These are phyloP conservation scores for Nitzschia palea DNA, from an alignment of 108 stramenopile species.

Conservation along the genomic window DNA sequence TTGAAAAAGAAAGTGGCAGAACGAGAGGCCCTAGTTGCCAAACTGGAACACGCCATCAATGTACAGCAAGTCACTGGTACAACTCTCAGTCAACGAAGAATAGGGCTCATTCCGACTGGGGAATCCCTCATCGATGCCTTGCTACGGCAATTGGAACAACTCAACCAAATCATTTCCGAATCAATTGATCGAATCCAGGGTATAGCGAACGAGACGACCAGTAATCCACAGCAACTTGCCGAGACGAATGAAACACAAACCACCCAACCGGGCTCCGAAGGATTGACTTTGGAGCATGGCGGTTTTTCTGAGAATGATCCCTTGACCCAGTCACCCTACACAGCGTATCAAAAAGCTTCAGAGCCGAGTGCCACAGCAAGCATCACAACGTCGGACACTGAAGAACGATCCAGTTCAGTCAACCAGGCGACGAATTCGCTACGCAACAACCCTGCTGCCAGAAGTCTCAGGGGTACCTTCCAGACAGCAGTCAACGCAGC, in stretches of 20 bases:
- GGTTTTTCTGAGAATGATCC: too few relatives aligned
- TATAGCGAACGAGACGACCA: neutral
- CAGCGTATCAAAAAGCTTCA: too few relatives aligned
- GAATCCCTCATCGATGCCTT: conserved; percentile 16
- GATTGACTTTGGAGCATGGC: too few relatives aligned
- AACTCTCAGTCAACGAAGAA: conserved; percentile 6
- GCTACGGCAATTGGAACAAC: conserved; percentile 22
- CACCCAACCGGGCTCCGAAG: neutral
- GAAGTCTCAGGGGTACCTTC: neutral
- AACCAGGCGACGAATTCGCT: neutral
- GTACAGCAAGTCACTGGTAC: conserved; percentile 41
- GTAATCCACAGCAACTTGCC: neutral
- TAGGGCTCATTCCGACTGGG: neutral
- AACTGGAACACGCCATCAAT: conserved; percentile 63
- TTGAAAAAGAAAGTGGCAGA: conserved; percentile 43
- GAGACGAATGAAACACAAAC: neutral
- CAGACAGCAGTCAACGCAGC: neutral
- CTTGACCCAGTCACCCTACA: too few relatives aligned
- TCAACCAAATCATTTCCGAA: conserved; percentile 38
- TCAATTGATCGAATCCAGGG: conserved; percentile 26
- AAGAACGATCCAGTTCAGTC: too few relatives aligned
- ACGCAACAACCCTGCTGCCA: neutral
- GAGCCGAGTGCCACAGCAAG: neutral
- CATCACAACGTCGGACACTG: neutral
- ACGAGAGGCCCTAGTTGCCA: conserved; percentile 43